phyloP scores from a whole-genome alignment of 441 rosid genomes.

The Euphorbia corollata region DNA sequence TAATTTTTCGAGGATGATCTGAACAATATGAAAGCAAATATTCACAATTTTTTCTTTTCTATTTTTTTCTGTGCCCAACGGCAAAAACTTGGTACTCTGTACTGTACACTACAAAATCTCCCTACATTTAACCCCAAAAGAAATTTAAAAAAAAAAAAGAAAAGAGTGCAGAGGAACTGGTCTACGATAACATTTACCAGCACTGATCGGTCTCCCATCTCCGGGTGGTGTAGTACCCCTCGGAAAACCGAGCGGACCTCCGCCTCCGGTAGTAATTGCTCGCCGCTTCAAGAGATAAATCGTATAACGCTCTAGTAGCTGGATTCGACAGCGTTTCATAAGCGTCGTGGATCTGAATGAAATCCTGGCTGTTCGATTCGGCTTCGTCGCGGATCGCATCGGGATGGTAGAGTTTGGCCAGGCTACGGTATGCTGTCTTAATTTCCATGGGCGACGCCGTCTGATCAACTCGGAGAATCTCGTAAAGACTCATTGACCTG shows the following conservation, averaged over 20 bases:
- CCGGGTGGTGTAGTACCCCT: constrained; percentile 40
- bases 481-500: constrained; percentile 43
- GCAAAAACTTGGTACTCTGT: too few species aligned
- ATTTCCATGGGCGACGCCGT: constrained; percentile 67
- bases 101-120: too few species aligned
- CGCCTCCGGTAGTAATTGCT: background rate
- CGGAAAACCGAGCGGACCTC: constrained; percentile 14
- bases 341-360: constrained; percentile 70
- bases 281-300: constrained; percentile 39
- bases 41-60: too few species aligned
- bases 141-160: too few species aligned
- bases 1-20: too few species aligned
- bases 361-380: constrained; percentile 42
- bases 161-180: too few species aligned
- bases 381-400: constrained; percentile 39
- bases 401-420: constrained; percentile 79
- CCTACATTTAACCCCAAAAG: too few species aligned
- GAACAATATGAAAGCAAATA: too few species aligned
- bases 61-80: too few species aligned
- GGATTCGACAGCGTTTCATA: constrained; percentile 80
- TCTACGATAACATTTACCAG: constrained; percentile 42
- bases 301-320: constrained; percentile 63
- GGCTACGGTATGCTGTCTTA: constrained; percentile 62
- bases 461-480: constrained; percentile 48
- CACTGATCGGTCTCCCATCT: constrained; percentile 97